Conservation (phyloP, 441 rosid genomes). For the Biscutella auriculata region DNA sequence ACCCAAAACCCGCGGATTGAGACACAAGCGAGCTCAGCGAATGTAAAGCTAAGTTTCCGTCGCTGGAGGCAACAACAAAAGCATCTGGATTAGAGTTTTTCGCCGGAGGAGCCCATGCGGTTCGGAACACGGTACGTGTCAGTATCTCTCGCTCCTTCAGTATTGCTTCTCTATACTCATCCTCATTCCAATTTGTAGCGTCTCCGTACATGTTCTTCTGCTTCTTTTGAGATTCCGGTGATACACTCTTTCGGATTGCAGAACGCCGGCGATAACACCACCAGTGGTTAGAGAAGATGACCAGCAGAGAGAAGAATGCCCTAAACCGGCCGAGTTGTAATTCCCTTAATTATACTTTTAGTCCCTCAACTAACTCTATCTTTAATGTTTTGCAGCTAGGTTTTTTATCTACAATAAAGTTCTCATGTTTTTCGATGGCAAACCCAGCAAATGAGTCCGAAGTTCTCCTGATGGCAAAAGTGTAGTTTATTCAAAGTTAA, state of each 20-base stretch:
- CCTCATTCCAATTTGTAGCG: slow-evolving; percentile 73
- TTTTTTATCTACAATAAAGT: no score
- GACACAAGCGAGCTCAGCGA: slow-evolving; percentile 58
- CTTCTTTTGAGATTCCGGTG: background rate
- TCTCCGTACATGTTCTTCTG: slow-evolving; percentile 46
- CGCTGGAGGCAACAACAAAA: slow-evolving; percentile 65
- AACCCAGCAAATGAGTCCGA: no score
- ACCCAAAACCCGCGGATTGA: slow-evolving; percentile 37
- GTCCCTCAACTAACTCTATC: background rate
- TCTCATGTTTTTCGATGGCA: no score
- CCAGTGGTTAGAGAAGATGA: background rate
- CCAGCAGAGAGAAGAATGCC: background rate
- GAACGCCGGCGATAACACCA: slow-evolving; percentile 6
- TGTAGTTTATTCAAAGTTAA: no score
- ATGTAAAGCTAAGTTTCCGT: slow-evolving; percentile 66
- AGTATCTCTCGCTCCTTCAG: slow-evolving; percentile 56
- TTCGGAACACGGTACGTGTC: slow-evolving; percentile 64
- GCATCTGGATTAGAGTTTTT: slow-evolving; percentile 38
- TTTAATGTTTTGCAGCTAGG: background rate
- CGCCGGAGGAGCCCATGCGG: slow-evolving; percentile 66
- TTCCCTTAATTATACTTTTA: background rate
- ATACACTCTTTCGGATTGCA: background rate
- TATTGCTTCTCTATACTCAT: slow-evolving; percentile 54
- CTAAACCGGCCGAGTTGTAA: slow-evolving; percentile 3
- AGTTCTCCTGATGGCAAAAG: no score